Evolutionary conservation across 805 yeast species (phyloP).

Genomic region (Wilhelminamyces savonicus): DNA sequence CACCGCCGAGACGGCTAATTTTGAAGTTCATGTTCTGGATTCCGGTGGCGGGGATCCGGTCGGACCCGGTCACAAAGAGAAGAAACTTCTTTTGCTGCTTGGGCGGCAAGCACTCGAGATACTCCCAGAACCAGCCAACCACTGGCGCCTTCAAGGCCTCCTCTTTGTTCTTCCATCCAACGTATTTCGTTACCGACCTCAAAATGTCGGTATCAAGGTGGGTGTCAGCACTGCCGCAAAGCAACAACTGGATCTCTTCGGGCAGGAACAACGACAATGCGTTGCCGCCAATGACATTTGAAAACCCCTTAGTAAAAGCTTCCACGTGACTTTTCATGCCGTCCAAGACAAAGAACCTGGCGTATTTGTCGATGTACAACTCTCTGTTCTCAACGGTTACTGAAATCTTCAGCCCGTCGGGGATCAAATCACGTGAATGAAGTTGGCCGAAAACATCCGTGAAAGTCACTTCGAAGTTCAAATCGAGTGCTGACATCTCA

Average conservation of each 20-base stretch:
- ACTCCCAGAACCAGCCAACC: constrained; percentile 85
- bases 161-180: constrained; percentile 46
- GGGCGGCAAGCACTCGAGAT: constrained; percentile 41
- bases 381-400: constrained; percentile 59
- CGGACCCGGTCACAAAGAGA: constrained; percentile 83
- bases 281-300: constrained; percentile 70
- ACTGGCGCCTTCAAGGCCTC: constrained; percentile 33
- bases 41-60: constrained; percentile 90
- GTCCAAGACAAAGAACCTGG: constrained; percentile 52
- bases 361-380: constrained; percentile 57
- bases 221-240: constrained; percentile 70
- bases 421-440: constrained; percentile 45
- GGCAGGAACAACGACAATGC: constrained; percentile 76
- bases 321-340: constrained; percentile 47
- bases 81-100: constrained; percentile 57
- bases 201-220: constrained; percentile 62
- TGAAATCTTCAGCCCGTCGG: constrained; percentile 46
- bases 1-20: constrained; percentile 42
- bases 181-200: constrained; percentile 66
- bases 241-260: constrained; percentile 69
- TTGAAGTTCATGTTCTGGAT: constrained; percentile 67
- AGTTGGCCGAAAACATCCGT: constrained; percentile 41
- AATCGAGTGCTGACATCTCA: constrained; percentile 38
- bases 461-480: constrained; percentile 58
- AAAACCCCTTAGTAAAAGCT: constrained; percentile 66